Percentiles rank a stretch among this genome's conserved stretches.
phyloP scores from a whole-genome alignment of 1,284 basidiomycete species.

The Takashimella tepidaria region DNA sequence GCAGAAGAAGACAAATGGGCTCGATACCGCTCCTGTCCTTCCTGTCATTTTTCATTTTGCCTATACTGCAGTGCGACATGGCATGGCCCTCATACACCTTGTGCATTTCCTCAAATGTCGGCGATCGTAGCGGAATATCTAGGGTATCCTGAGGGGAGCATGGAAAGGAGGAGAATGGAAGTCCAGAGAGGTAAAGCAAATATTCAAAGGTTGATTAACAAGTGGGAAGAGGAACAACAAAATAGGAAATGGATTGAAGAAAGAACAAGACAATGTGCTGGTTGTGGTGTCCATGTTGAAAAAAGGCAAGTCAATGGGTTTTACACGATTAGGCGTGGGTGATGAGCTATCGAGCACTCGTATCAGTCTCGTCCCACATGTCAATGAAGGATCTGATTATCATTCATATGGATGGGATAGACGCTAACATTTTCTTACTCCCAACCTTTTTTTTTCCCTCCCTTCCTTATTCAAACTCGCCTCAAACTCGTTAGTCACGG shows the following conservation, averaged over 20 bases:
- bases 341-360: neutral
- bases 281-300: constrained; percentile 42
- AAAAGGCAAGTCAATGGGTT: constrained; percentile 29
- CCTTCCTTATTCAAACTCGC: too few species aligned
- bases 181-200: constrained; percentile 32
- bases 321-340: neutral
- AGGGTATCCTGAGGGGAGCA: constrained; percentile 27
- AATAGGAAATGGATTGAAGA: constrained; percentile 41
- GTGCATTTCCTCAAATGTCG: constrained; percentile 35
- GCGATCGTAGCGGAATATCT: constrained; percentile 38
- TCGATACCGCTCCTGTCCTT: constrained; percentile 34
- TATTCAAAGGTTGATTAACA: constrained; percentile 33
- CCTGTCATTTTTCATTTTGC: constrained; percentile 38
- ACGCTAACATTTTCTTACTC: too few species aligned
- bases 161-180: constrained; percentile 29
- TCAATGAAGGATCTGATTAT: too few species aligned
- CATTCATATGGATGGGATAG: too few species aligned
- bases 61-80: constrained; percentile 38
- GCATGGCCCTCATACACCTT: constrained; percentile 44
- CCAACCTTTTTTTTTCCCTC: too few species aligned
- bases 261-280: constrained; percentile 38
- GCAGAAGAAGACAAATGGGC: constrained; percentile 34
- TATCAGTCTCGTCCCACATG: neutral
- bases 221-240: constrained; percentile 38
- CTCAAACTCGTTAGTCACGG: too few species aligned